Evolutionary conservation across 2,329 filamentous ascomycete genomes (phyloP), one percentile per base, ranked within the genome.

Genomic region (Paraconiothyrium sp.): DNA sequence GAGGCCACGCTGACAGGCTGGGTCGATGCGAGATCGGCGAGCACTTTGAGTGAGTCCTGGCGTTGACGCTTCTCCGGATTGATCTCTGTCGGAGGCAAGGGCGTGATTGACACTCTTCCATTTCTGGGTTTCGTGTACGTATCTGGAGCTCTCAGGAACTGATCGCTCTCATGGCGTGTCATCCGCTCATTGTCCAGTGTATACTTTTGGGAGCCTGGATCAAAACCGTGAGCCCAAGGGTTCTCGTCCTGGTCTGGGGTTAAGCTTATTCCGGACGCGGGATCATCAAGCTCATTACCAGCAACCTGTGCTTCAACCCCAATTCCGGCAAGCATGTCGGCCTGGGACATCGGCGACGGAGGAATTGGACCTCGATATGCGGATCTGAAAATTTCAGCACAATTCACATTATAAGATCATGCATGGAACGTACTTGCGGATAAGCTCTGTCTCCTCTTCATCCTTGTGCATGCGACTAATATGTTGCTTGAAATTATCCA

Each of bases 401-500:
- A 4, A 16, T 20, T 16, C 8, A 13, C 16, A 43, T 1, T 8
- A 10, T 1, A 43, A 43, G 24, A 14, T 27, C 6, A 8, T 1
- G 14, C 27, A 11, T 44, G 8, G 43, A 14, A 35, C 63, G 32
- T 79, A 87, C 86, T 71, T 78, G 66, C 76, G 76, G 54, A 88
- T 78, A 7, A 88, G 73, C 1, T 79, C 72, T 0, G 81, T 72
- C 0, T 78, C 67, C 59, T 84, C 75, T 44, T 83, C 78, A 4
- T 83, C 73, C 1, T 72, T 63, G 74, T 97, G 93, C 70, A 92
- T 88, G 11, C 90, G 86, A 54, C 81, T 83, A 49, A 97, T 84
- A 73, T 97, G 94, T 39, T 90, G 88, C 63, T 89, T 89, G 76
- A 97, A 97, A 72, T 97, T 97, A 77, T 97, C 94, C 54, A 89